A percentile compares a stretch with the other conserved stretches of the same genome.
phyloP scores from a whole-genome alignment of 2,329 filamentous ascomycete species.

The Penicillium crustosum region DNA sequence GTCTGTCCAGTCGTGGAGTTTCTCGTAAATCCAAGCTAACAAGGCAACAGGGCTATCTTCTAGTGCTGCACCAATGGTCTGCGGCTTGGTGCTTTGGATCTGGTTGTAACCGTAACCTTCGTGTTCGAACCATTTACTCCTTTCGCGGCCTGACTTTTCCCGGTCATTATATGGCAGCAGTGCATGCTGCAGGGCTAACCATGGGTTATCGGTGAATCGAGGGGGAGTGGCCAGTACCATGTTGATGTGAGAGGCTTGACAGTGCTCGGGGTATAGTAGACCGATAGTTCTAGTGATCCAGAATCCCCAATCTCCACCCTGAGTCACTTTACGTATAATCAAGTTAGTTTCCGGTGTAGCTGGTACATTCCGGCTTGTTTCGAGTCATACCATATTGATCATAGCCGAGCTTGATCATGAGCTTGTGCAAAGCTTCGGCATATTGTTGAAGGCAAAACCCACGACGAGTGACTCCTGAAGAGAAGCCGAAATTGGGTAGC shows the following conservation, averaged over 20 bases:
- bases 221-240: slow-evolving; percentile 54
- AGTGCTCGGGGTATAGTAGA: slow-evolving; percentile 57
- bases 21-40: slow-evolving; percentile 78
- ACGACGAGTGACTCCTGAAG: slow-evolving; percentile 39
- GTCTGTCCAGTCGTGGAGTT: slow-evolving; percentile 76
- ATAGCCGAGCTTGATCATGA: slow-evolving; percentile 70
- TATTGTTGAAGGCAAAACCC: slow-evolving; percentile 63
- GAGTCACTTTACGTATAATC: slow-evolving; percentile 36
- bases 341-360: background rate
- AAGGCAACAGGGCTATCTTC: slow-evolving; percentile 69
- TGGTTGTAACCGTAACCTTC: slow-evolving; percentile 53
- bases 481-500: slow-evolving; percentile 58
- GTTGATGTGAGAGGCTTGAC: slow-evolving; percentile 64
- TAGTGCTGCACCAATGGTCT: slow-evolving; percentile 69
- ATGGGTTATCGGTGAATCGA: slow-evolving; percentile 52
- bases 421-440: slow-evolving; percentile 63
- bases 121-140: slow-evolving; percentile 20
- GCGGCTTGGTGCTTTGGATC: slow-evolving; percentile 66
- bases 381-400: slow-evolving; percentile 51
- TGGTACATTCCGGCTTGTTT: background rate
- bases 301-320: slow-evolving; percentile 71
- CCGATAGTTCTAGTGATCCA: slow-evolving; percentile 64
- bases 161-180: slow-evolving; percentile 18
- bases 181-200: slow-evolving; percentile 47
- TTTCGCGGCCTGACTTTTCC: slow-evolving; percentile 18